Percentiles rank a stretch among this genome's conserved stretches.
phyloP scores from a whole-genome alignment of 2,329 filamentous ascomycete genomes.

The Paracoccidioides brasiliensis region DNA sequence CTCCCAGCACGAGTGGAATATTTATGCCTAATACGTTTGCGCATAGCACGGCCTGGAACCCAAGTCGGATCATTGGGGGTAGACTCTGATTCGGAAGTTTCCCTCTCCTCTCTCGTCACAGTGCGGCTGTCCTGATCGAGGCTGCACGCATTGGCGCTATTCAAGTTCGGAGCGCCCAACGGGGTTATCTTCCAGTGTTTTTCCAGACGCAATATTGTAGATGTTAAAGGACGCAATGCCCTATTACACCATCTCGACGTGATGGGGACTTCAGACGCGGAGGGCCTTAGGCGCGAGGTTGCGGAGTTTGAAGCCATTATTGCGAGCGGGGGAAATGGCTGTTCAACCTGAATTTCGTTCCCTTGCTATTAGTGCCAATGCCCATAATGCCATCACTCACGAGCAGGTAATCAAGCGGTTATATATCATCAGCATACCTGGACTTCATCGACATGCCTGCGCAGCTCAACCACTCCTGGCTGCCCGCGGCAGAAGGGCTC shows the following conservation, averaged over 20 bases:
- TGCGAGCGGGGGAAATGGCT: not conserved
- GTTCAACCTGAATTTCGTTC: not conserved
- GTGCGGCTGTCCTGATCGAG: constrained; percentile 5
- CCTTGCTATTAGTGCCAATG: not conserved
- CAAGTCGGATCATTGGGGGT: constrained; percentile 28
- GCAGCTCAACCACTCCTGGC: not conserved
- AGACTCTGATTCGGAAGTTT: constrained; percentile 20
- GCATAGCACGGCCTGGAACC: constrained; percentile 19
- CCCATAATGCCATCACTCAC: not conserved
- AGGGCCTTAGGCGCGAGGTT: constrained; percentile 8
- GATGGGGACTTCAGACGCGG: constrained; percentile 20
- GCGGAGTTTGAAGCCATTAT: constrained; percentile 1
- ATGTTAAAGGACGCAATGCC: constrained; percentile 30
- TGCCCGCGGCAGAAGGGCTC: not conserved
- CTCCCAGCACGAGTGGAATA: constrained; percentile 20
- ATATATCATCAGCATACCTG: not conserved
- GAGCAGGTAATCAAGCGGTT: not conserved
- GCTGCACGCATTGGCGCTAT: constrained; percentile 6
- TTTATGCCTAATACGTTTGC: constrained; percentile 25
- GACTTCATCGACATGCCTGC: not conserved
- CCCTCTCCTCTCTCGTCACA: constrained; percentile 7
- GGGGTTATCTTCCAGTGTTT: constrained; percentile 26
- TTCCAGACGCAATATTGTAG: constrained; percentile 28
- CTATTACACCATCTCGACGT: constrained; percentile 33
- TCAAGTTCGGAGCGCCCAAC: constrained; percentile 11